A percentile compares a stretch with the other conserved stretches of the same genome.
Conservation (phyloP, 73 alveolate genomes). For the Effrenium voratum region DNA sequence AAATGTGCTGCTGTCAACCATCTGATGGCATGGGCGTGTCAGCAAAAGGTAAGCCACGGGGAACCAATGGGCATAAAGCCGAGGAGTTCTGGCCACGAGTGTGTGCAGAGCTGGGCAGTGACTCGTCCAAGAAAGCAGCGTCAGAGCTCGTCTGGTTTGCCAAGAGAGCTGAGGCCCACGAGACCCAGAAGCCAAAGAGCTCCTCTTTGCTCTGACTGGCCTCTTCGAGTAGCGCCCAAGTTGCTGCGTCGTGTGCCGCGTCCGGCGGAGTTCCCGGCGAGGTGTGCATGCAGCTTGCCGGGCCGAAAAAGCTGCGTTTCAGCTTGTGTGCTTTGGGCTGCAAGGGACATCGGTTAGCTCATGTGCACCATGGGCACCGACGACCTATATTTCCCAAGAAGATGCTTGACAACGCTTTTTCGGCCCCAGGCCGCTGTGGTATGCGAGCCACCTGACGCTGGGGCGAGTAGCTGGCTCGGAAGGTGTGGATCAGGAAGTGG, state of each 20-base stretch:
- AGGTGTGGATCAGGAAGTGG: too few species aligned
- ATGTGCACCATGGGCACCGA: too few species aligned
- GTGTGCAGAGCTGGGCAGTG: slow-evolving; percentile 79
- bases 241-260: too few species aligned
- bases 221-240: slow-evolving; percentile 76
- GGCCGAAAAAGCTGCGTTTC: neutral
- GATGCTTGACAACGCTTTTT: neutral
- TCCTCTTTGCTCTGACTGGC: slow-evolving; percentile 64
- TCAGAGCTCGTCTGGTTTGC: too few species aligned
- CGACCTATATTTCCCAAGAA: too few species aligned
- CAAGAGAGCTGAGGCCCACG: slow-evolving; percentile 20
- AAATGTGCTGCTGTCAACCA: too few species aligned
- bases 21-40: too few species aligned
- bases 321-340: neutral
- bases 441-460: slow-evolving; percentile 67
- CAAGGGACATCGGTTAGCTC: neutral
- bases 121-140: neutral
- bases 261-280: too few species aligned
- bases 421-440: slow-evolving; percentile 63
- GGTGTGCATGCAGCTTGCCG: too few species aligned
- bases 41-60: too few species aligned
- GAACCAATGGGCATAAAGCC: too few species aligned
- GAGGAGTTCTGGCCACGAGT: slow-evolving; percentile 90
- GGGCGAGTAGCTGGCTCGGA: slow-evolving; percentile 69
- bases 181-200: slow-evolving; percentile 77